Evolutionary conservation across 2,329 filamentous ascomycete species (phyloP).

Genomic region (Phoma sp.): DNA sequence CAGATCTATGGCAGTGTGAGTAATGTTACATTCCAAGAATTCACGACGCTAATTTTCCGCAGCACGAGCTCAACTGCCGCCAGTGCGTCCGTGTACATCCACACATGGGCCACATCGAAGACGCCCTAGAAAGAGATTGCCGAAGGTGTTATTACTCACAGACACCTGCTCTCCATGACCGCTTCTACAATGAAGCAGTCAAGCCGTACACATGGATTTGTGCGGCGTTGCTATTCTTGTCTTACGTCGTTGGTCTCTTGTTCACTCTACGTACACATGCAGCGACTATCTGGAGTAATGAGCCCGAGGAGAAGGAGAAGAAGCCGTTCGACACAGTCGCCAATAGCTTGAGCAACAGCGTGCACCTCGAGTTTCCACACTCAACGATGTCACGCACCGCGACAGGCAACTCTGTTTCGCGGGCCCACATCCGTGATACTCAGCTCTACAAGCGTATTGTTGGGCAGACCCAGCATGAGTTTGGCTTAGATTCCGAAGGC

Average conservation of each 20-base stretch:
- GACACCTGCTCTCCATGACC: slow-evolving; percentile 78
- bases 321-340: slow-evolving; percentile 49
- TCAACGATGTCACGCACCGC: slow-evolving; percentile 38
- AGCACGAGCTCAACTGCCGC: slow-evolving; percentile 89
- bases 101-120: slow-evolving; percentile 50
- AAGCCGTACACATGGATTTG: slow-evolving; percentile 92
- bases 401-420: slow-evolving; percentile 37
- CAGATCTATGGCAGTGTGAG: slow-evolving; percentile 90
- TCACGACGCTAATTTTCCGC: slow-evolving; percentile 42
- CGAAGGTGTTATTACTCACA: slow-evolving; percentile 94
- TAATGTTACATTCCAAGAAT: not conserved
- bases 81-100: slow-evolving; percentile 57
- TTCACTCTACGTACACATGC: slow-evolving; percentile 96
- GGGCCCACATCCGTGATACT: slow-evolving; percentile 77
- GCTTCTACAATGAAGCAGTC: slow-evolving; percentile 89
- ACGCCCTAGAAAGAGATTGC: slow-evolving; percentile 70
- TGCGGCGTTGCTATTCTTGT: slow-evolving; percentile 83
- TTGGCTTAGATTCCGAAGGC: slow-evolving; percentile 68
- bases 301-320: slow-evolving; percentile 59
- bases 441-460: slow-evolving; percentile 92
- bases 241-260: slow-evolving; percentile 91
- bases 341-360: slow-evolving; percentile 42
- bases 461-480: slow-evolving; percentile 85
- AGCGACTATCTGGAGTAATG: slow-evolving; percentile 93
- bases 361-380: slow-evolving; percentile 37